Conservation (phyloP, 1,284 basidiomycete species). For the Microbotryomycetes sp. region DNA sequence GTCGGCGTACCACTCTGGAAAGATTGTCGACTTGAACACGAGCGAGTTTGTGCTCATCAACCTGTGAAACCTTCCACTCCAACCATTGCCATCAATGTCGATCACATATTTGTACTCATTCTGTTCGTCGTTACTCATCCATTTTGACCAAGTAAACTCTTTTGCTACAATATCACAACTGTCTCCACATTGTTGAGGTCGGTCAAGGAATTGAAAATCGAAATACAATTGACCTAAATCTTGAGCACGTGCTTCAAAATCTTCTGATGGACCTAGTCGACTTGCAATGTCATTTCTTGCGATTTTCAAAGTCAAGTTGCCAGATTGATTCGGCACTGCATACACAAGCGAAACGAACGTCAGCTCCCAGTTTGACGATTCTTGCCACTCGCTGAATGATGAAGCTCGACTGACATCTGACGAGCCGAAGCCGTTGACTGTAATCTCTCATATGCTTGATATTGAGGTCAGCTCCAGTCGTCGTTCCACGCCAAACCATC, state of each 20-base stretch:
- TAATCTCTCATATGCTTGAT: slow-evolving; percentile 18
- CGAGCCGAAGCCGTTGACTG: slow-evolving; percentile 24
- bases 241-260: slow-evolving; percentile 3
- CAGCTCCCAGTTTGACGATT: too few relatives aligned
- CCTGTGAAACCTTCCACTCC: slow-evolving; percentile 38
- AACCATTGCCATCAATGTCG: slow-evolving; percentile 48
- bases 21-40: slow-evolving; percentile 58
- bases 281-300: slow-evolving; percentile 3
- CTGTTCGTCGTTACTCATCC: slow-evolving; percentile 19
- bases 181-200: slow-evolving; percentile 17
- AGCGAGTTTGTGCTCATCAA: slow-evolving; percentile 60
- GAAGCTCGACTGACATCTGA: slow-evolving; percentile 9
- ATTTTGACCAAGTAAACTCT: slow-evolving; percentile 21
- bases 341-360: too few relatives aligned
- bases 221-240: slow-evolving; percentile 17
- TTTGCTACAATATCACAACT: slow-evolving; percentile 11
- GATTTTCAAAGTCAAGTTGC: slow-evolving; percentile 11
- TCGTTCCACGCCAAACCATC: slow-evolving; percentile 44
- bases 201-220: slow-evolving; percentile 28
- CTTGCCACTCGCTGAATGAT: too few relatives aligned
- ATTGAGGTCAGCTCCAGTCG: slow-evolving; percentile 41
- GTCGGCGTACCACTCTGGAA: slow-evolving; percentile 51
- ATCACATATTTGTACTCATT: slow-evolving; percentile 44
- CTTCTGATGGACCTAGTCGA: background rate
- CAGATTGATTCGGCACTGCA: slow-evolving; percentile 15